phyloP scores from a whole-genome alignment of 2,329 filamentous ascomycete genomes.

The Domatiomyces catenatus region DNA sequence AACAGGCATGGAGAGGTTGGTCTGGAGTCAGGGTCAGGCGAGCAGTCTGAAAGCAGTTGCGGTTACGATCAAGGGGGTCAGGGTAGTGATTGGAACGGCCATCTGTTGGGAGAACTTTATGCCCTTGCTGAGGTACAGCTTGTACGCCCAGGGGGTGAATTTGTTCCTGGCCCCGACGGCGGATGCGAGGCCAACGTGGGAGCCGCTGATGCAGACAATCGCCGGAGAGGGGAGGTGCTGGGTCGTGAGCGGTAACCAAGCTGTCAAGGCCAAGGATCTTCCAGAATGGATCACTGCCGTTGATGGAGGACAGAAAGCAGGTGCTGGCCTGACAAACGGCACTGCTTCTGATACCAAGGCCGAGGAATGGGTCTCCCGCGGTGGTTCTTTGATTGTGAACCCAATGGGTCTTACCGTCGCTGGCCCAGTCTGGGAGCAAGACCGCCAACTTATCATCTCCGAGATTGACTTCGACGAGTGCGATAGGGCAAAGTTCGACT shows the following conservation, averaged over 20 bases:
- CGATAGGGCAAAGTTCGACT: slow-evolving; percentile 60
- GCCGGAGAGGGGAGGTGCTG: slow-evolving; percentile 71
- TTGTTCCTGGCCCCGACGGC: slow-evolving; percentile 83
- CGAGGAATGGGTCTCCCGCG: slow-evolving; percentile 48
- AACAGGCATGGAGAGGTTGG: slow-evolving; percentile 65
- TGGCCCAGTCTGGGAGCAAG: slow-evolving; percentile 67
- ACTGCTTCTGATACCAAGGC: slow-evolving; percentile 7
- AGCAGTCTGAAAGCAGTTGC: slow-evolving; percentile 64
- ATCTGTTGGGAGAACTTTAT: slow-evolving; percentile 98
- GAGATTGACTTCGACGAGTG: slow-evolving; percentile 85
- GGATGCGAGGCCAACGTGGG: slow-evolving; percentile 70
- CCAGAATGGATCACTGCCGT: slow-evolving; percentile 39
- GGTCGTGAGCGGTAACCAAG: slow-evolving; percentile 76
- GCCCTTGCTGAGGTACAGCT: slow-evolving; percentile 66
- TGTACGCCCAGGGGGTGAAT: slow-evolving; percentile 85
- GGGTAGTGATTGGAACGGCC: slow-evolving; percentile 65
- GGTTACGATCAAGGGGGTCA: slow-evolving; percentile 62
- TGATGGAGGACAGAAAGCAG: background rate
- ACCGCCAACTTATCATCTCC: slow-evolving; percentile 49
- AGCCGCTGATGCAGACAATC: slow-evolving; percentile 65
- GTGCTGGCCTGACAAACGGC: background rate
- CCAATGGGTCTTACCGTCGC: slow-evolving; percentile 66
- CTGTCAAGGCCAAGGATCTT: slow-evolving; percentile 44
- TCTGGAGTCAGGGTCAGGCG: slow-evolving; percentile 78
- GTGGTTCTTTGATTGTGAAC: slow-evolving; percentile 68